Conservation (phyloP, 148 eudicot species). For the Fagopyrum homotropicum region DNA sequence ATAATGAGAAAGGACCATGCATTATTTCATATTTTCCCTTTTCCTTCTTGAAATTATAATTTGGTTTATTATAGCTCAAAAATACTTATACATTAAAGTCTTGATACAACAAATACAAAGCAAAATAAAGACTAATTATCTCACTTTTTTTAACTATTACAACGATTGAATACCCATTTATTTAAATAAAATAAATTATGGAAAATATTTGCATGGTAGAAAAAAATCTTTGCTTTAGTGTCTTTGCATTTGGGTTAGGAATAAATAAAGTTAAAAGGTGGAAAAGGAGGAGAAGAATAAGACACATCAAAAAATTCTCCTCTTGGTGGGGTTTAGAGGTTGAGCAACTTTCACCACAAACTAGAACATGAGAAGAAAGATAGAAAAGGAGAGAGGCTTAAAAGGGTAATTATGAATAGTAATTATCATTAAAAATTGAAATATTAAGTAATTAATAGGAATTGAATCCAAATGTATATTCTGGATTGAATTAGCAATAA, state of each 20-base stretch:
- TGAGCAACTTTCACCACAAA: conserved; percentile 16
- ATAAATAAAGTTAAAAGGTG: conserved; percentile 20
- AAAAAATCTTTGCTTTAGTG: conserved; percentile 9
- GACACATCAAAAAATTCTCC: conserved; percentile 22
- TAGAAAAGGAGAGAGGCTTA: conserved; percentile 13
- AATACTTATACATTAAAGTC: neutral
- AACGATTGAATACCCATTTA: too few species aligned
- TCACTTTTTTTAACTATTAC: neutral
- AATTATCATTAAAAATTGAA: neutral
- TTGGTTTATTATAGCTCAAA: neutral
- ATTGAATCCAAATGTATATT: neutral
- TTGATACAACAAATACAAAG: neutral
- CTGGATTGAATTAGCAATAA: neutral
- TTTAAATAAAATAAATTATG: neutral
- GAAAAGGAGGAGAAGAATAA: conserved; percentile 14
- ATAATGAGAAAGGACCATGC: neutral
- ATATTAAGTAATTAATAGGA: neutral
- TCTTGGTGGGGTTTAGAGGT: conserved; percentile 18
- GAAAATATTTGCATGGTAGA: conserved; percentile 1
- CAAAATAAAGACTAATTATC: neutral
- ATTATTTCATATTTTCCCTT: neutral
- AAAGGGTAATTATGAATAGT: neutral
- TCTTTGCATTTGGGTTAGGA: conserved; percentile 22
- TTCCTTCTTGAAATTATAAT: neutral
- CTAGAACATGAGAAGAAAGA: conserved; percentile 14